These are phyloP conservation scores for Powellomyces hirtus DNA, from an alignment of 192 early-diverging fungal genomes.

Conservation along the genomic window DNA sequence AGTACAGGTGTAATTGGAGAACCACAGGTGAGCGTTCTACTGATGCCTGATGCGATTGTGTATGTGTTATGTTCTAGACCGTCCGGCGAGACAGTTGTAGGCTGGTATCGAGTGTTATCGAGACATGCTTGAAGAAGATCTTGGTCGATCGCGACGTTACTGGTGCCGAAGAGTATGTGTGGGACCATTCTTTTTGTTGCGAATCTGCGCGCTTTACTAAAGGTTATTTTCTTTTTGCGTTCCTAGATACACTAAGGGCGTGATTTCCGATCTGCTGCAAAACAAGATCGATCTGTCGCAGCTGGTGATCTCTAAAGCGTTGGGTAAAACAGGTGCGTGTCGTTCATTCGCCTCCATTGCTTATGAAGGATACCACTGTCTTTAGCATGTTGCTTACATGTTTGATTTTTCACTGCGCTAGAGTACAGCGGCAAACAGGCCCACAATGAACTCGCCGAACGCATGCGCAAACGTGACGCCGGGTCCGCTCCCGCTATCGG, in stretches of 20 bases:
- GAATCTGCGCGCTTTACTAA: background rate
- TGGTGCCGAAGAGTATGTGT: constrained; percentile 72
- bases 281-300: constrained; percentile 97
- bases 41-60: background rate
- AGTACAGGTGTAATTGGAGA: background rate
- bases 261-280: constrained; percentile 89
- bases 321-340: constrained; percentile 87
- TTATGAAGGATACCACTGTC: too few species aligned
- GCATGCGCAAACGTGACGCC: constrained; percentile 94
- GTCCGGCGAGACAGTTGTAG: constrained; percentile 95
- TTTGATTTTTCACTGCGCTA: too few species aligned
- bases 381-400: too few species aligned
- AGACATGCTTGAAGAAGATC: constrained; percentile 87
- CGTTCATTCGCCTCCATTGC: too few species aligned
- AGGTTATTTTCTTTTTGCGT: background rate
- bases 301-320: constrained; percentile 93
- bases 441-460: constrained; percentile 91
- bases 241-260: constrained; percentile 75
- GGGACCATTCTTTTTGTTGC: background rate
- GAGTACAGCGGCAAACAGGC: constrained; percentile 96
- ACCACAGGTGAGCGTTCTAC: background rate
- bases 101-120: constrained; percentile 87
- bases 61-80: too few species aligned
- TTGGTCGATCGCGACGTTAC: constrained; percentile 84
- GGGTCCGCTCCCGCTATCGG: constrained; percentile 92